Base-by-base conservation (phyloP, 208 protist genomes). In the Leishmania amazonensis region DNA sequence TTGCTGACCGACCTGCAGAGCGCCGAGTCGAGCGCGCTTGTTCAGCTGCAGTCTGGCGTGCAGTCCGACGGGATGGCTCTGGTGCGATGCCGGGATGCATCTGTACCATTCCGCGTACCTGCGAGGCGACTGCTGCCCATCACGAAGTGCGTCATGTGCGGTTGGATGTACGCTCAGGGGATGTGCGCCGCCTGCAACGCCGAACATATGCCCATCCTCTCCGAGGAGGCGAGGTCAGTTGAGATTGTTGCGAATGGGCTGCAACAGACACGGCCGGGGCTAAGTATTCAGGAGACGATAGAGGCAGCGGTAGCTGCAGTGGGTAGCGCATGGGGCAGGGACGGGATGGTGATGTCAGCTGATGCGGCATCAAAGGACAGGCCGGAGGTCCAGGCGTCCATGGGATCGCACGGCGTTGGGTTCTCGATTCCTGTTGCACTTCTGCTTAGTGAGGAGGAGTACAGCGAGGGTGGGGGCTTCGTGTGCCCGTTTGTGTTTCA, bases 401-500 rank as follows among this genome's bases (percentile, higher is more conserved):
- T 77, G 28, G 47, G 62, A 70, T 28, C 62, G 54, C 57, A 45
- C 47, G 79, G 75, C 11, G 84, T 83, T 19, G 49, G 38, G 6
- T 90, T 88, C 75, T 73, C 72, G 15, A 65, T 93, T 45, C 85
- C 90, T 38, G 83, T 84, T 47, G 65, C 73, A 42, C 65, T 89
- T 57, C 83, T 93, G 15, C 78, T 90, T 15, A 77, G 77, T 54
- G 88, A 91, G 60, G 86, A 88, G 58, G 84, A 89, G 49, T 86
- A 80, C 80, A 81, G 72, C 53, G 79, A 83, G 31, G 62, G 67
- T 8, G 54, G 72, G 42, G 77, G 78, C 9, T 86, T 93, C 75
- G 71, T 89, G 51, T 93, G 84, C 73, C 89, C 86, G 15, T 95
- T 96, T 85, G 85, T 90, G 31, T 94, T 87, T 78, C 79, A 81